Percentiles rank a stretch among this genome's conserved stretches.
Evolutionary conservation across 1,284 basidiomycete genomes (phyloP).

Genomic region (Rhodotorula glutinis): DNA sequence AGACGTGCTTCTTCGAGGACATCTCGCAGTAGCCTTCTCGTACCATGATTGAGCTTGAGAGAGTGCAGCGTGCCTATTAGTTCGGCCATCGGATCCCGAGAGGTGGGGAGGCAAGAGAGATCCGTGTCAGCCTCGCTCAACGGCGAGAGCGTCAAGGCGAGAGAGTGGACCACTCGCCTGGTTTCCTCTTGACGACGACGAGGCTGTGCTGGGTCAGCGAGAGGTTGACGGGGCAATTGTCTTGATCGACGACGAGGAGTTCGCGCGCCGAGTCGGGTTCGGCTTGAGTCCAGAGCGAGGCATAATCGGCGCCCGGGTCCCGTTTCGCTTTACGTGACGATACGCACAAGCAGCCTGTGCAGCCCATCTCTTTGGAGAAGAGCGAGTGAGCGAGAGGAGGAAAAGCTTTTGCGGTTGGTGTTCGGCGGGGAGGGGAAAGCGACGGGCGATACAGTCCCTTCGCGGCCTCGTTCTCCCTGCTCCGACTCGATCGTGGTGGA

Average conservation of each 20-base stretch:
- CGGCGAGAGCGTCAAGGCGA: too few species aligned
- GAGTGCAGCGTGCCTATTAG: conserved; percentile 3
- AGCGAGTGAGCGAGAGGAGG: neutral
- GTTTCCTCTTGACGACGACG: conserved; percentile 6
- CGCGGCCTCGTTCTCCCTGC: too few species aligned
- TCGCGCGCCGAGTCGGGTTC: neutral
- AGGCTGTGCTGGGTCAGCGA: conserved; percentile 5
- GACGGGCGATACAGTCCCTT: too few species aligned
- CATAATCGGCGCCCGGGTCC: neutral
- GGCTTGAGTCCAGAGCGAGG: neutral
- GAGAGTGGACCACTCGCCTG: neutral
- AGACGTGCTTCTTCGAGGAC: too few species aligned
- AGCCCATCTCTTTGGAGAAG: neutral
- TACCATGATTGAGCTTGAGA: conserved; percentile 6
- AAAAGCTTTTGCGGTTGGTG: neutral
- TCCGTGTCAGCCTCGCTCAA: too few species aligned
- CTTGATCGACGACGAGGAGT: neutral
- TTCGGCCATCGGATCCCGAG: neutral
- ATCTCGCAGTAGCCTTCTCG: too few species aligned
- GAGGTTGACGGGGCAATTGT: conserved; percentile 6
- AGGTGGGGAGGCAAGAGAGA: neutral
- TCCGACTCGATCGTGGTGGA: too few species aligned
- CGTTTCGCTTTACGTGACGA: neutral
- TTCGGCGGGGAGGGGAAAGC: too few species aligned
- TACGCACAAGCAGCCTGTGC: neutral